Base-by-base conservation (phyloP, 306 rosid genomes). In the Castanea mollissima region DNA sequence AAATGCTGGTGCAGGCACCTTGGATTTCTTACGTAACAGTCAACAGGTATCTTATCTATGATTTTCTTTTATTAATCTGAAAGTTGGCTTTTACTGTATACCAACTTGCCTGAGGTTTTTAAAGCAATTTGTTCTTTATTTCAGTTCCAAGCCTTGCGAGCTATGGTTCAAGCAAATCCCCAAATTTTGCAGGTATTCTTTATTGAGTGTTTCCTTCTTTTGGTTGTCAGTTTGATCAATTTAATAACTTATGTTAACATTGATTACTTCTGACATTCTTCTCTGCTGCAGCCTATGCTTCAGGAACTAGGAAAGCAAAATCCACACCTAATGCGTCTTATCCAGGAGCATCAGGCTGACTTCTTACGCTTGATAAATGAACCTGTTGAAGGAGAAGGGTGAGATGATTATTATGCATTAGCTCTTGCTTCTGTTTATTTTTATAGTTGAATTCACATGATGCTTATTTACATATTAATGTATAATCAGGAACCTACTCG, bases 281-380 rank as follows among this genome's bases (percentile, higher is more conserved):
- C 78, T n/a, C 81, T 85, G 57, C 71, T 81, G 77, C 90, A 95
- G 98, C 98, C 99, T 76, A 95, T 95, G 98, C 97, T 95, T 78
- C 99, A 92, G 76, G 99, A 92, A 85, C 90, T 95, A 64, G 99
- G 97, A 71, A 95, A 92, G 83, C 99, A 95, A 84, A 95, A 95
- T 85, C 99, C 98, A 77, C 92, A 92, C 64, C 94, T 95, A 25
- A 90, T 92, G 92, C 86, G 98, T 76, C 82, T 92, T 85, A 95
- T 95, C 81, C 92, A 84, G 79, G 94, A 92, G 69, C 98, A 95
- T 84, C 98, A 89, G 75, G 90, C 93, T 71, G 99, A 91, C 83
- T 95, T 95, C 75, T 90, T 92, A 71, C 98, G 91, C 79, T 85
- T 95, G 65, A 92, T 95, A 69, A 92, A 95, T 76, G 99, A 92